These are phyloP conservation scores for Dactylis glomerata DNA, from an alignment of 176 grass and related monocot species.

Conservation along the genomic window DNA sequence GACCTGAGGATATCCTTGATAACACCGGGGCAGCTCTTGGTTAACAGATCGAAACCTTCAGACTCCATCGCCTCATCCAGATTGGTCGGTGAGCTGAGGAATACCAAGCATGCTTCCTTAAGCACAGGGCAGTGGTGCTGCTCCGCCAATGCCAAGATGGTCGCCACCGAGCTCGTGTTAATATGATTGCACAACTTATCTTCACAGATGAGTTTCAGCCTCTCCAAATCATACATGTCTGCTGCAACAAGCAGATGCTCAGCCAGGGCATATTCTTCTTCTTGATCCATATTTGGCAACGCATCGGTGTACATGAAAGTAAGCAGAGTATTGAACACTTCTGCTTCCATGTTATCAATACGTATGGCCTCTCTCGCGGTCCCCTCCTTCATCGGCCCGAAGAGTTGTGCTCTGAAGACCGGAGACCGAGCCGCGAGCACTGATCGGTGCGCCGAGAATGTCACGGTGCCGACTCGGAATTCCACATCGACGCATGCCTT, in stretches of 20 bases:
- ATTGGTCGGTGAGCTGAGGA: background rate
- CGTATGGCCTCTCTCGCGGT: background rate
- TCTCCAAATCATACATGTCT: background rate
- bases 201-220: background rate
- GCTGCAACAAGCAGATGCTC: background rate
- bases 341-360: background rate
- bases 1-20: background rate
- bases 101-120: background rate
- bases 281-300: background rate
- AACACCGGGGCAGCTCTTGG: background rate
- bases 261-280: background rate
- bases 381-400: background rate
- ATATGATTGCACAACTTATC: background rate
- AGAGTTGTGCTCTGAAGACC: background rate
- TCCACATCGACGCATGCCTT: background rate
- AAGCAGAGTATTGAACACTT: constrained; percentile 15
- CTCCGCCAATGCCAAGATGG: background rate
- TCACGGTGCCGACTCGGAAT: background rate
- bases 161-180: background rate
- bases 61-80: background rate
- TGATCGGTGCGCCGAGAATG: background rate
- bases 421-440: background rate
- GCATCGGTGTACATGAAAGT: constrained; percentile 20
- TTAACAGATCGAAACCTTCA: background rate
- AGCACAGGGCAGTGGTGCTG: background rate